Percentiles rank a stretch among this genome's conserved stretches.
These are phyloP conservation scores for Sungouiozyma intestinalis DNA, from an alignment of 805 yeast species.

Conservation along the genomic window DNA sequence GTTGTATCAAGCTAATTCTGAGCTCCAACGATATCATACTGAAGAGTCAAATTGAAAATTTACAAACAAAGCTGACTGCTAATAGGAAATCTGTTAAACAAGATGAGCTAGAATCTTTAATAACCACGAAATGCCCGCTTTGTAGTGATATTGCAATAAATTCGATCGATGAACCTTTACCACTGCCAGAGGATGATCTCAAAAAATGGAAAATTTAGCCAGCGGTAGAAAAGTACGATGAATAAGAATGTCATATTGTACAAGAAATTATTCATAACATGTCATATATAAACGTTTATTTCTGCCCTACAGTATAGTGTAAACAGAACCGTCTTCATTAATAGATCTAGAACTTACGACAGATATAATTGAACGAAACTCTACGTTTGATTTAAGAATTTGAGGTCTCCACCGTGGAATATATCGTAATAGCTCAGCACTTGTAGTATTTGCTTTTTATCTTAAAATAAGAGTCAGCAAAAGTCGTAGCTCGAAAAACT, in stretches of 20 bases:
- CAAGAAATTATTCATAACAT: background rate
- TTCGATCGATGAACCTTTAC: slow-evolving; percentile 53
- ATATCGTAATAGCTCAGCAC: no score
- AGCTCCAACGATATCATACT: slow-evolving; percentile 56
- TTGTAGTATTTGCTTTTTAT: no score
- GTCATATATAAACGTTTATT: no score
- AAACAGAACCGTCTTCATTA: no score
- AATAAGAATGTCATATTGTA: slow-evolving; percentile 1
- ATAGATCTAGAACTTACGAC: no score
- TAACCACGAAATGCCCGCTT: slow-evolving; percentile 57
- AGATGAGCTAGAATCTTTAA: slow-evolving; percentile 46
- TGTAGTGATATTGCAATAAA: slow-evolving; percentile 70
- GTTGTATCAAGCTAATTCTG: slow-evolving; percentile 54
- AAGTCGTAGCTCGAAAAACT: slow-evolving; percentile 47
- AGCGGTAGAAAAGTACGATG: background rate
- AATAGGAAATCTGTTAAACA: slow-evolving; percentile 21
- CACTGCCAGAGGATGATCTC: slow-evolving; percentile 31
- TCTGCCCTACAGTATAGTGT: no score
- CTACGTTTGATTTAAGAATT: no score
- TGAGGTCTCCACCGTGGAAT: no score
- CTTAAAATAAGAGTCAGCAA: slow-evolving; percentile 22
- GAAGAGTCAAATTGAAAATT: slow-evolving; percentile 47
- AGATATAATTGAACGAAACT: no score
- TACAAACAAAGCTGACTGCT: slow-evolving; percentile 19
- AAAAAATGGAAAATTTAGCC: slow-evolving; percentile 40